phyloP scores from a whole-genome alignment of 257 asterid genomes.

The Fraxinus pennsylvanica region DNA sequence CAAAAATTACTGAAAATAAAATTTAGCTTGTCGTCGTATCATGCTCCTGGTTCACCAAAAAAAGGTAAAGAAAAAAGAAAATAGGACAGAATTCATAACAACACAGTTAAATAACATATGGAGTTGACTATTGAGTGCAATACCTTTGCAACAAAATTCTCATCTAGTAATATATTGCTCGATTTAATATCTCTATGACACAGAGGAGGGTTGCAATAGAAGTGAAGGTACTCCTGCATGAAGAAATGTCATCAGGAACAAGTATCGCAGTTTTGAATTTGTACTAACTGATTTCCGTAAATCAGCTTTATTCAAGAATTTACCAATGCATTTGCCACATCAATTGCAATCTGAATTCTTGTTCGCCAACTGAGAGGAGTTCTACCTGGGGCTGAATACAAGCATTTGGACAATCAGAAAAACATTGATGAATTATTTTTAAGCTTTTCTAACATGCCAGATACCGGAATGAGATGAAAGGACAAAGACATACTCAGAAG shows the following conservation, averaged over 20 bases:
- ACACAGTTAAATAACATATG: background rate
- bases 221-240: slow-evolving; percentile 93
- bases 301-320: slow-evolving; percentile 4
- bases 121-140: background rate
- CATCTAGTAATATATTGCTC: slow-evolving; percentile 90
- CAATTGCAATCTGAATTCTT: slow-evolving; percentile 87
- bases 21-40: background rate
- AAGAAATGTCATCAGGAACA: slow-evolving; percentile 20
- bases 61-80: background rate
- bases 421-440: background rate
- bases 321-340: slow-evolving; percentile 97
- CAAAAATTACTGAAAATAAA: background rate
- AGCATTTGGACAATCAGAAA: slow-evolving; percentile 20
- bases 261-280: background rate
- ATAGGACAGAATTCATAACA: background rate
- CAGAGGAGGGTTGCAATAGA: slow-evolving; percentile 89
- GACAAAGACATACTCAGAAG: slow-evolving; percentile 64
- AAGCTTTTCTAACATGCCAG: background rate
- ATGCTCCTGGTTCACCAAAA: background rate
- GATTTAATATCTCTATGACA: slow-evolving; percentile 97
- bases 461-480: background rate
- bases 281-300: background rate
- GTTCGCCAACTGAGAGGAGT: slow-evolving; percentile 80
- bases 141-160: slow-evolving; percentile 83
- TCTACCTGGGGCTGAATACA: slow-evolving; percentile 67